Evolutionary conservation across 768 basidiomycete genomes (phyloP).

Genomic region (Mycena galopus): DNA sequence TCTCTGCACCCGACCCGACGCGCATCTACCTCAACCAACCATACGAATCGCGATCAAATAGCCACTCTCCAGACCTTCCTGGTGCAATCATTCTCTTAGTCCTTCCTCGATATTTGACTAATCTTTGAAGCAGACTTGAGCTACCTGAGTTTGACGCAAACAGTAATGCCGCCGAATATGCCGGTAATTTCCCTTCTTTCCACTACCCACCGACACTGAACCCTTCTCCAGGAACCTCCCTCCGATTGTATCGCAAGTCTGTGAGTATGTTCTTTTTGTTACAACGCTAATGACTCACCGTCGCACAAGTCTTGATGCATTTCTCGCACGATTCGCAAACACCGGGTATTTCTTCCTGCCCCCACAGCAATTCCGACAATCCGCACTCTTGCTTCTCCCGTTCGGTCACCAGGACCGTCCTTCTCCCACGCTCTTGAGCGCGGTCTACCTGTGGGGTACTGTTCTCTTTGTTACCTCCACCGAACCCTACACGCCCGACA

Average conservation of each 20-base stretch:
- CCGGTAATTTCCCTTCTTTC: neutral
- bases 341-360: slow-evolving; percentile 39
- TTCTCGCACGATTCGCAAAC: slow-evolving; percentile 10
- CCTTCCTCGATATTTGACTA: neutral
- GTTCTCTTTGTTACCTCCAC: slow-evolving; percentile 57
- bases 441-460: slow-evolving; percentile 66
- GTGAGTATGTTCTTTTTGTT: neutral
- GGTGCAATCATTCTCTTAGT: neutral
- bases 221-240: neutral
- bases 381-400: slow-evolving; percentile 61
- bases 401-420: slow-evolving; percentile 63
- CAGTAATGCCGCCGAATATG: neutral
- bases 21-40: slow-evolving; percentile 8
- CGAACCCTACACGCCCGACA: slow-evolving; percentile 34
- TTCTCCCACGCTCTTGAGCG: slow-evolving; percentile 62
- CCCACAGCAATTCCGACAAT: slow-evolving; percentile 59
- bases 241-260: neutral
- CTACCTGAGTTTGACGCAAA: neutral
- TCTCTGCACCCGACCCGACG: neutral
- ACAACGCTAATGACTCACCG: neutral
- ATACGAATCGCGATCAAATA: neutral
- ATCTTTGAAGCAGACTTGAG: neutral
- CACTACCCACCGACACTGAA: neutral
- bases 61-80: neutral
- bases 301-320: neutral